Conservation (phyloP, 495 filamentous ascomycete genomes). For the Penicillium bovifimosum region DNA sequence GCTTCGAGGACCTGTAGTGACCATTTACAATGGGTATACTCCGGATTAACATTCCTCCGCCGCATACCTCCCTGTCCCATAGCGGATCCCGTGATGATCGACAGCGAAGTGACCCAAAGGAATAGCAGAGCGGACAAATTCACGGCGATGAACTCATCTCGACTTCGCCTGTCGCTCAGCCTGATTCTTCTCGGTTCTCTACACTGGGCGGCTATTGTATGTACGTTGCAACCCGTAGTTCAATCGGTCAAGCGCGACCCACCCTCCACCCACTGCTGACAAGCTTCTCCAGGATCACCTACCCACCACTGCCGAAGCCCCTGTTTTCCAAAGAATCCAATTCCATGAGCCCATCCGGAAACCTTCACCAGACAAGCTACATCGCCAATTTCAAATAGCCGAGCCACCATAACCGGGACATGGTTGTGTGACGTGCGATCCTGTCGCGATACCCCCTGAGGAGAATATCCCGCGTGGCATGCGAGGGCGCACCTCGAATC, state of each 20-base stretch:
- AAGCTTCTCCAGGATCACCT: constrained; percentile 4
- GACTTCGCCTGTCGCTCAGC: constrained; percentile 4
- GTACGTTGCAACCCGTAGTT: background rate
- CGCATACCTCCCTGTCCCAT: constrained; percentile 20
- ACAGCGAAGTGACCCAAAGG: constrained; percentile 32
- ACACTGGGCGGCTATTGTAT: background rate
- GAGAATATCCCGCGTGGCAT: constrained; percentile 26
- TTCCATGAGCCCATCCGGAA: constrained; percentile 1
- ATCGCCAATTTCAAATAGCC: constrained; percentile 21
- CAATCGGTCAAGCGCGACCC: background rate
- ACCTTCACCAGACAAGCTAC: constrained; percentile 1
- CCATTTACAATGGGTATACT: no score
- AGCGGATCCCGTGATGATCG: constrained; percentile 31
- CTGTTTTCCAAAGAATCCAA: constrained; percentile 14
- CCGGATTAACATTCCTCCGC: constrained; percentile 35
- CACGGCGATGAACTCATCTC: constrained; percentile 11
- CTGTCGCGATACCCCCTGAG: constrained; percentile 26
- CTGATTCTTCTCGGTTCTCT: background rate
- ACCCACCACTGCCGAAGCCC: constrained; percentile 15
- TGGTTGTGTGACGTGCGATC: constrained; percentile 31
- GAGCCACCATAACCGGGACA: constrained; percentile 18
- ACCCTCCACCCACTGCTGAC: constrained; percentile 10
- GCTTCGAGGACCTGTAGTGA: background rate
- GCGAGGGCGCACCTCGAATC: constrained; percentile 17
- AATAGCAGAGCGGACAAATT: constrained; percentile 14